These are phyloP conservation scores for Pichia occidentalis DNA, from an alignment of 805 yeast species.

Conservation along the genomic window DNA sequence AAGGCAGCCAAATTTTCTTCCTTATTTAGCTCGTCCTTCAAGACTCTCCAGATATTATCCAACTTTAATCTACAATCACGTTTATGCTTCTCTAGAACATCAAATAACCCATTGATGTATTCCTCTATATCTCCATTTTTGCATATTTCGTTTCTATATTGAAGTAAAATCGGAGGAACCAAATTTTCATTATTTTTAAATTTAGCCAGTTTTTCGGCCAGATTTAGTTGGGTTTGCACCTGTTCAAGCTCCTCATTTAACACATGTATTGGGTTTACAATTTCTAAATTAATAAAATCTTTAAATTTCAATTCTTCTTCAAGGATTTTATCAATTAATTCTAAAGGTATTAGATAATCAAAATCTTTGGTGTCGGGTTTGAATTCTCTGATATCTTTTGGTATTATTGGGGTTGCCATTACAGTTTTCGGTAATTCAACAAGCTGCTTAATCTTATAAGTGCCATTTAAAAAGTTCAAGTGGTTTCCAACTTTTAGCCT, in stretches of 20 bases:
- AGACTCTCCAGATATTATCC: slow-evolving; percentile 38
- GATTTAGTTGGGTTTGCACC: slow-evolving; percentile 40
- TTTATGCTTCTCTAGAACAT: slow-evolving; percentile 41
- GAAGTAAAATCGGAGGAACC: slow-evolving; percentile 51
- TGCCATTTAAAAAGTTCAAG: slow-evolving; percentile 56
- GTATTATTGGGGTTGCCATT: slow-evolving; percentile 42
- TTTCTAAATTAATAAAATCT: slow-evolving; percentile 12
- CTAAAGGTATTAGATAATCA: slow-evolving; percentile 57
- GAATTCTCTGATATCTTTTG: slow-evolving; percentile 29
- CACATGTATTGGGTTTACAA: slow-evolving; percentile 38
- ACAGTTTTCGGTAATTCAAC: slow-evolving; percentile 41
- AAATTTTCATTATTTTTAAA: slow-evolving; percentile 21
- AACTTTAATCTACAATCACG: slow-evolving; percentile 36
- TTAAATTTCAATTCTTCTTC: slow-evolving; percentile 47
- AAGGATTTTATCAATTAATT: slow-evolving; percentile 56
- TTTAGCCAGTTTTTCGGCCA: slow-evolving; percentile 60
- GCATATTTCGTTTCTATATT: slow-evolving; percentile 48
- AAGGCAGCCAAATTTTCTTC: slow-evolving; percentile 45
- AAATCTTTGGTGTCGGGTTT: slow-evolving; percentile 34
- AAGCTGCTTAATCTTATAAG: slow-evolving; percentile 42
- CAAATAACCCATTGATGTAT: slow-evolving; percentile 36
- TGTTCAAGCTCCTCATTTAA: slow-evolving; percentile 39
- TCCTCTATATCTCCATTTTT: slow-evolving; percentile 45
- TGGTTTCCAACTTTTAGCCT: slow-evolving; percentile 37
- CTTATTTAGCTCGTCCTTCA: slow-evolving; percentile 47